Percentiles rank a stretch among this genome's conserved stretches.
These are phyloP conservation scores for Astrothelium subdiscretum DNA, from an alignment of 495 filamentous ascomycete species.

Conservation along the genomic window DNA sequence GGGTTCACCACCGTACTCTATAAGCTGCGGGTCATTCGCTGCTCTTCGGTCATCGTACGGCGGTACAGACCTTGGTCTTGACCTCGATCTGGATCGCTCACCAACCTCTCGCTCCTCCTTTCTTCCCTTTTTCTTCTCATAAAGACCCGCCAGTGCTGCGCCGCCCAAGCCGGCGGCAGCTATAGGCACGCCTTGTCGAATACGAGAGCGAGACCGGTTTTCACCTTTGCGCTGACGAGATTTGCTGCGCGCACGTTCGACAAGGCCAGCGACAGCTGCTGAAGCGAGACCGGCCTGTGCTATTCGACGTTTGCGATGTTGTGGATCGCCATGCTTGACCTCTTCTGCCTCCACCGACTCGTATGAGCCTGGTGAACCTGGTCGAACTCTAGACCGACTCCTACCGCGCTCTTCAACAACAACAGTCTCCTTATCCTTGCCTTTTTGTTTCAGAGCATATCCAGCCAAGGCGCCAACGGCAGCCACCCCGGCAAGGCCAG, in stretches of 20 bases:
- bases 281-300: constrained; percentile 70
- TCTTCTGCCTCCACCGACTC: constrained; percentile 18
- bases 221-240: constrained; percentile 47
- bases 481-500: constrained; percentile 66
- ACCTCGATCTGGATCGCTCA: constrained; percentile 33
- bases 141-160: constrained; percentile 68
- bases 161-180: constrained; percentile 66
- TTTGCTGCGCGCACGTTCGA: constrained; percentile 61
- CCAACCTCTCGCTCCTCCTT: constrained; percentile 47
- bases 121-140: constrained; percentile 62
- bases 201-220: constrained; percentile 46
- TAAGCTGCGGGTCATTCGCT: constrained; percentile 58
- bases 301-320: constrained; percentile 55
- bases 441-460: constrained; percentile 50
- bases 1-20: constrained; percentile 66
- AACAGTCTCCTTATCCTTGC: constrained; percentile 47
- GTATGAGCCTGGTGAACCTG: neutral
- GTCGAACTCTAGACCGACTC: constrained; percentile 48
- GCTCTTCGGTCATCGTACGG: constrained; percentile 35
- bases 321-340: constrained; percentile 36
- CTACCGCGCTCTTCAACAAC: constrained; percentile 46
- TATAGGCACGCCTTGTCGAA: constrained; percentile 51
- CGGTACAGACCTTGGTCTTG: constrained; percentile 36
- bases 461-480: constrained; percentile 72
- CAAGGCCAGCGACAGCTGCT: constrained; percentile 64